Base-by-base conservation (phyloP, 305 asterid species). In the Plantago lanceolata region DNA sequence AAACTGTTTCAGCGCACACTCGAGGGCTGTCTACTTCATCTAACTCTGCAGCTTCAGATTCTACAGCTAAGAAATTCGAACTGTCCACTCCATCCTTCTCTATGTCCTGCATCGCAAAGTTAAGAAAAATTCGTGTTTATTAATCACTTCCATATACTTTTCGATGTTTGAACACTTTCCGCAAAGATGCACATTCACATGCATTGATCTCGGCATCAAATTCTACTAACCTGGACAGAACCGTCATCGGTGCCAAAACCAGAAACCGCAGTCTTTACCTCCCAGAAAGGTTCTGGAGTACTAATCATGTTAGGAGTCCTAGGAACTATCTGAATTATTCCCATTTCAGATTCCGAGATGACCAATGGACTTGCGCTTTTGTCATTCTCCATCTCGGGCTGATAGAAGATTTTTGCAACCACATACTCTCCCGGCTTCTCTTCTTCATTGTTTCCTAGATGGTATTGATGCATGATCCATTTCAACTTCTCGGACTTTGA, bases 391-490 rank as follows among this genome's bases (percentile, higher is more conserved):
- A 85, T 87, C 65, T 63, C 77, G 26, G 55, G 82, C 83, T 94
- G 96, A 84, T 86, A 81, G 59, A 71, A 79, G 35, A 93, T 70
- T 71, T 88, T 90, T 0, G 95, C 80, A 21, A 93, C 97, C 45
- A 93, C 97, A 31, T 59, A 86, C 63, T 78, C 89, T 3, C 90
- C 92, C 48, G 78, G 86, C 45, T 63, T 77, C 73, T 93, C 99
- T 0, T 85, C 93, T 68, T 80, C 85, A 8, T 81, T 69, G 0
- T 55, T 54, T 6, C 99, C 99, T 9, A 93, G 77, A 75, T 93
- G 97, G 79, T 78, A 88, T 70, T 94, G 99, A 77, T 94, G 94
- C 97, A 90, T 86, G 57, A 83, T 87, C 99, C 99, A 94, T 43
- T 80, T 78, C 63, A 84, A 79, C 52, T 83, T 94, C 18, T 66